Evolutionary conservation across 768 basidiomycete species (phyloP).

Genomic region (Pholiota microspora): DNA sequence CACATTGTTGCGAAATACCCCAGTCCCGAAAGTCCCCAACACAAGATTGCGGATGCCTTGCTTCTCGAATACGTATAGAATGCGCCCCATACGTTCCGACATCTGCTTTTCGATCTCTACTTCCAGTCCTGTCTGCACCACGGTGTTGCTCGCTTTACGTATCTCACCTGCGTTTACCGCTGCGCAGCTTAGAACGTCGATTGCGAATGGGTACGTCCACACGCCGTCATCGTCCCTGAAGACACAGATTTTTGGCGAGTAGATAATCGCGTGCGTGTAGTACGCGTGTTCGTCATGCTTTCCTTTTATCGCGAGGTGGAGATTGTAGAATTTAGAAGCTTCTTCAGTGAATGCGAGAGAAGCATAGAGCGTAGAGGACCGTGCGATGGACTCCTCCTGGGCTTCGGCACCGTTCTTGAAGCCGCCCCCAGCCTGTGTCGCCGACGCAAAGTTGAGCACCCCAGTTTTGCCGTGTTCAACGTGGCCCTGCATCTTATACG

Average conservation of each 20-base stretch:
- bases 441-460: slow-evolving; percentile 76
- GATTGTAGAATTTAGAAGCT: slow-evolving; percentile 58
- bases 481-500: slow-evolving; percentile 17
- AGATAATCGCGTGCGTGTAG: slow-evolving; percentile 80
- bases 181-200: slow-evolving; percentile 69
- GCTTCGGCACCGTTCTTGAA: slow-evolving; percentile 72
- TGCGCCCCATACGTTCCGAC: slow-evolving; percentile 66
- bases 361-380: slow-evolving; percentile 68
- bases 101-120: slow-evolving; percentile 50
- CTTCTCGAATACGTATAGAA: slow-evolving; percentile 59
- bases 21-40: slow-evolving; percentile 71
- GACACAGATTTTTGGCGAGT: slow-evolving; percentile 60
- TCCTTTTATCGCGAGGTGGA: slow-evolving; percentile 43
- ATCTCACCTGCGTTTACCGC: slow-evolving; percentile 69
- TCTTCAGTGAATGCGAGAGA: slow-evolving; percentile 50
- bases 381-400: slow-evolving; percentile 80
- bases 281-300: slow-evolving; percentile 43
- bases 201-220: slow-evolving; percentile 53
- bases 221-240: slow-evolving; percentile 63
- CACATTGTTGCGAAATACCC: slow-evolving; percentile 64
- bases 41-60: slow-evolving; percentile 55
- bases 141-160: slow-evolving; percentile 22
- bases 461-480: slow-evolving; percentile 41
- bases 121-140: slow-evolving; percentile 21
- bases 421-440: slow-evolving; percentile 74